Percentiles rank a stretch among this genome's conserved stretches.
Evolutionary conservation across 2,329 filamentous ascomycete species (phyloP).

Genomic region (Claviceps sp.): DNA sequence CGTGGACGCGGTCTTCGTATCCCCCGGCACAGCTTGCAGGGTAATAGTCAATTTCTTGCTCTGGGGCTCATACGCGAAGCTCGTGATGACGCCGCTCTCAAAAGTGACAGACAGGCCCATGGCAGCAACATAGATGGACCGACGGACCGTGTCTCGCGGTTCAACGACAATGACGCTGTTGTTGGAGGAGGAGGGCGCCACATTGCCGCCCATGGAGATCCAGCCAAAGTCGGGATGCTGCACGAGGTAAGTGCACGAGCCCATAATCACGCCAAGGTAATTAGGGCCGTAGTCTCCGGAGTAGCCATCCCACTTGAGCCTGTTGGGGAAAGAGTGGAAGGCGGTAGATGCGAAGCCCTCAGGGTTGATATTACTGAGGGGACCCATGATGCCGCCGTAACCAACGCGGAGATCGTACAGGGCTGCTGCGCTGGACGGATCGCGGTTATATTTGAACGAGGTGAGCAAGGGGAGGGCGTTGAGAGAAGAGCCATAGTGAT

Average conservation of each 20-base stretch:
- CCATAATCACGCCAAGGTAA: constrained; percentile 37
- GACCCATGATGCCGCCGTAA: constrained; percentile 38
- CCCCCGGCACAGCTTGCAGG: background rate
- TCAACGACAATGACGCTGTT: constrained; percentile 21
- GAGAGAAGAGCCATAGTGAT: constrained; percentile 47
- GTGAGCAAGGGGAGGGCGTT: constrained; percentile 42
- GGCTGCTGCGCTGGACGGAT: constrained; percentile 20
- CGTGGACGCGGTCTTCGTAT: background rate
- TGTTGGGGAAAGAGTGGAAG: constrained; percentile 44
- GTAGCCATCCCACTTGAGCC: constrained; percentile 41
- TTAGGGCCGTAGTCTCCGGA: constrained; percentile 44
- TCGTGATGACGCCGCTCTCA: constrained; percentile 29
- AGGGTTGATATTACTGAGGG: constrained; percentile 40
- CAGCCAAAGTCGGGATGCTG: constrained; percentile 30
- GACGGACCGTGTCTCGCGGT: constrained; percentile 32
- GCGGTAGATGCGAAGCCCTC: constrained; percentile 41
- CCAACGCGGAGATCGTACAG: constrained; percentile 39
- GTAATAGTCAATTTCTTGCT: background rate
- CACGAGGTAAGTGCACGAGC: constrained; percentile 35
- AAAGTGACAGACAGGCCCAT: constrained; percentile 26
- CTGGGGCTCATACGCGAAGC: constrained; percentile 19
- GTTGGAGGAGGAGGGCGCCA: constrained; percentile 15
- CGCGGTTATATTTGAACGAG: constrained; percentile 29
- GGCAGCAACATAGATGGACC: constrained; percentile 33
- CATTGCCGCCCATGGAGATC: constrained; percentile 34